These are phyloP conservation scores for Blastomyces silverae DNA, from an alignment of 2,329 filamentous ascomycete genomes.

Conservation along the genomic window DNA sequence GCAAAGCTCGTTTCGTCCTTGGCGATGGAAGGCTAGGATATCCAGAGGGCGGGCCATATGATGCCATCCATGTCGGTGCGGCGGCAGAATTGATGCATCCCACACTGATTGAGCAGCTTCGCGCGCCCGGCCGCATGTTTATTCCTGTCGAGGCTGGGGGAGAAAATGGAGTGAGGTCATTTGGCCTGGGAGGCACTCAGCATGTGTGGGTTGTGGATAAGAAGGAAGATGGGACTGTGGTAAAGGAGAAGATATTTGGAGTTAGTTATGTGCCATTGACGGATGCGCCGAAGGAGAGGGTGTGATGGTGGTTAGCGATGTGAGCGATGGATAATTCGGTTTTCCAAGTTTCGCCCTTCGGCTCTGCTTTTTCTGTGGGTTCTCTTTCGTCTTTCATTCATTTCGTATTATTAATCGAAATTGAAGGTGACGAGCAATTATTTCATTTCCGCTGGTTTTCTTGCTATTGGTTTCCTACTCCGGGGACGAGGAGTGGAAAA, in stretches of 20 bases:
- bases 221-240: conserved; percentile 51
- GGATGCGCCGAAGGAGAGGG: conserved; percentile 44
- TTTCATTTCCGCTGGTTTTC: not conserved
- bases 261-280: conserved; percentile 60
- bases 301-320: not conserved
- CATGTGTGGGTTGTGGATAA: conserved; percentile 60
- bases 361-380: not conserved
- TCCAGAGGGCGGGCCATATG: conserved; percentile 59
- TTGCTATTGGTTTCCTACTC: not conserved
- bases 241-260: conserved; percentile 52
- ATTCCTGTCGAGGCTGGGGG: conserved; percentile 53
- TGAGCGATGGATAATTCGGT: not conserved
- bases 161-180: conserved; percentile 22
- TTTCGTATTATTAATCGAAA: not conserved
- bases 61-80: conserved; percentile 93
- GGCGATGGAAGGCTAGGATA: conserved; percentile 68
- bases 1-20: conserved; percentile 63
- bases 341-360: not conserved
- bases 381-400: not conserved
- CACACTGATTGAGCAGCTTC: conserved; percentile 68
- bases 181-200: conserved; percentile 39
- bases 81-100: conserved; percentile 68
- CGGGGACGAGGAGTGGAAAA: not conserved
- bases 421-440: not conserved
- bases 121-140: conserved; percentile 65